Conservation (phyloP, 805 yeast species). For the Komagataella populi region DNA sequence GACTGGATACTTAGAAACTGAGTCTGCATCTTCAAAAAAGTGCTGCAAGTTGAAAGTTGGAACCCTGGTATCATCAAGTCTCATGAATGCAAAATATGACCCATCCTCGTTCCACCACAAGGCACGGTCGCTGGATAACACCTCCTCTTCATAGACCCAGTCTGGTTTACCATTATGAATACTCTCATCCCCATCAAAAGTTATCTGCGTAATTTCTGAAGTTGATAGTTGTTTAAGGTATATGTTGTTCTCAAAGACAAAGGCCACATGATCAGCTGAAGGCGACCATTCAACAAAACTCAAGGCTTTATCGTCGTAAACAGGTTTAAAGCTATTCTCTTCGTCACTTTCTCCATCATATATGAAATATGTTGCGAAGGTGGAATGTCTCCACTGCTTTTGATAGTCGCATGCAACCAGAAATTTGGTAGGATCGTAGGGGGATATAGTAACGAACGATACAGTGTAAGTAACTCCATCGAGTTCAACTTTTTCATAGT, state of each 20-base stretch:
- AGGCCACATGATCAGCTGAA: conserved; percentile 36
- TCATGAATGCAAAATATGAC: conserved; percentile 36
- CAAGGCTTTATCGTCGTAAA: conserved; percentile 15
- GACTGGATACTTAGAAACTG: conserved; percentile 27
- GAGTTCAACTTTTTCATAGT: not conserved
- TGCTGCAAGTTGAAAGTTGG: conserved; percentile 35
- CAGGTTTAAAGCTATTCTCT: conserved; percentile 7
- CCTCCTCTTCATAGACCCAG: conserved; percentile 83
- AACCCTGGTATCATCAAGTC: conserved; percentile 47
- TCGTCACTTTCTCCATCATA: conserved; percentile 20
- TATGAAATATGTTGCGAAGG: conserved; percentile 47
- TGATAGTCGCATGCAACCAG: conserved; percentile 14
- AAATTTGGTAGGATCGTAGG: not conserved
- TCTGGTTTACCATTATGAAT: conserved; percentile 62
- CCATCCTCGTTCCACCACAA: conserved; percentile 70
- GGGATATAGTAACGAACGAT: not conserved
- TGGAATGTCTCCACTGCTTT: conserved; percentile 61
- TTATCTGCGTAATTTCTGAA: conserved; percentile 19
- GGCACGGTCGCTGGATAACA: conserved; percentile 39
- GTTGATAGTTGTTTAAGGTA: conserved; percentile 24
- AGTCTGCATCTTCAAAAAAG: conserved; percentile 18
- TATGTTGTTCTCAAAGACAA: conserved; percentile 41
- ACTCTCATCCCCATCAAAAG: conserved; percentile 36
- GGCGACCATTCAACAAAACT: conserved; percentile 58
- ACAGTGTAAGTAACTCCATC: not conserved